Percentiles rank a stretch among this genome's conserved stretches.
Evolutionary conservation across 345 rosid genomes (phyloP).

Genomic region (Dovyalis caffra): DNA sequence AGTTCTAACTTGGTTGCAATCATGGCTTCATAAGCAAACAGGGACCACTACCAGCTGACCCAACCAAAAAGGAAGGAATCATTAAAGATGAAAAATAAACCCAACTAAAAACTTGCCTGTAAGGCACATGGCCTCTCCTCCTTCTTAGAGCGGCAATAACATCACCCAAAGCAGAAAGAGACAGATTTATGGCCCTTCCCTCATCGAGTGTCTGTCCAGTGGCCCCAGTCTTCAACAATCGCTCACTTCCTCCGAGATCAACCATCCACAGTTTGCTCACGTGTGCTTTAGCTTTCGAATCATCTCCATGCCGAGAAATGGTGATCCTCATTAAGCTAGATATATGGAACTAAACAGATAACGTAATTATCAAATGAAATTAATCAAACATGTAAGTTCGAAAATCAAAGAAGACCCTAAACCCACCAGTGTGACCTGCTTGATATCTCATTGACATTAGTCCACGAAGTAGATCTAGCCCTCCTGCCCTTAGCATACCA

Average conservation of each 20-base stretch:
- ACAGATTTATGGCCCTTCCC: conserved; percentile 86
- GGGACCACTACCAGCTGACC: conserved; percentile 13
- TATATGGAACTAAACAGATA: conserved; percentile 54
- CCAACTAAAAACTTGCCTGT: conserved; percentile 61
- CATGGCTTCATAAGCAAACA: neutral
- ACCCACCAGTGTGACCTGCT: conserved; percentile 97
- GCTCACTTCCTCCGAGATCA: conserved; percentile 97
- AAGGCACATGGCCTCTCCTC: conserved; percentile 87
- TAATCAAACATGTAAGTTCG: conserved; percentile 15
- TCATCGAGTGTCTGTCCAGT: conserved; percentile 81
- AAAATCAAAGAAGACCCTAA: conserved; percentile 16
- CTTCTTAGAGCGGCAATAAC: conserved; percentile 88
- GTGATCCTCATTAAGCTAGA: conserved; percentile 88
- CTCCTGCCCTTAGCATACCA: conserved; percentile 80
- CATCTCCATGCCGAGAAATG: conserved; percentile 56
- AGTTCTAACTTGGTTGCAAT: conserved; percentile 7
- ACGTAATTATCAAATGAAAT: conserved; percentile 42
- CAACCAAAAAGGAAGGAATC: neutral
- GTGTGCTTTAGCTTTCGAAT: conserved; percentile 50
- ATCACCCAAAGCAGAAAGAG: conserved; percentile 93
- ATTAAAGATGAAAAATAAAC: conserved; percentile 8
- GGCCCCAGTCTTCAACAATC: conserved; percentile 80
- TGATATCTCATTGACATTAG: conserved; percentile 81
- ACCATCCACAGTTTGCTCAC: conserved; percentile 95
- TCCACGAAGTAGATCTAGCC: conserved; percentile 76